Base-by-base conservation (phyloP, 2,329 filamentous ascomycete species). In the Penicillium sp. region DNA sequence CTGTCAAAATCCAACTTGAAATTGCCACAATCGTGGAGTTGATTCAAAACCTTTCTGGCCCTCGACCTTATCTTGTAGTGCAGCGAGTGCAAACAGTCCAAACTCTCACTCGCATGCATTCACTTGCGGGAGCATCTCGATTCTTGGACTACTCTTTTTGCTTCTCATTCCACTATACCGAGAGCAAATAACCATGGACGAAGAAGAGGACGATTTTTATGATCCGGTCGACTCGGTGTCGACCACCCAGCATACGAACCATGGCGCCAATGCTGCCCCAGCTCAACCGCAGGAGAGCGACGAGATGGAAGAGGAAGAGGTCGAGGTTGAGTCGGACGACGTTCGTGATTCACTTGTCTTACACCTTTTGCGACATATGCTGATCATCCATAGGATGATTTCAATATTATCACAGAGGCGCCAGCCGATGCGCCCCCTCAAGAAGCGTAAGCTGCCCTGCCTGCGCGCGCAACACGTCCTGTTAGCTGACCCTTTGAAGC, bases 381-480 rank as follows among this genome's bases (percentile, higher is more conserved):
- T 63, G 50, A 42, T 9, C 5, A 10, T 18, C 2, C 1, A 28
- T 54, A 79, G 77, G 77, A 79, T 58, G 77, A 79, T 37, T 77
- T 79, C 58, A 77, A 79, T 60, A 79, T 79, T 52, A 79, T 79
- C 49, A 79, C 77, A 56, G 77, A 79, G 61, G 75, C 73, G 28
- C 74, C 76, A 33, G 69, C 76, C 24, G 76, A 77, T 49, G 71
- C 74, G 9, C 68, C 70, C 24, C 59, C 71, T 48, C 62, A 71
- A 54, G 71, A 72, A 62, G 65, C 67, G 71, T 76, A 62, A 68
- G 73, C 68, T 19, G 50, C 36, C 14, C 36, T 13, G 37, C 29
- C n/a, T 46, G 26, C 21, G 18, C 44, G 43, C 19, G 44, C 23
- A 39, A 43, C 45, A 43, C 47, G 26, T 31, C 28, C 28, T 21